These are phyloP conservation scores for Ceriops zippeliana DNA, from an alignment of 345 rosid genomes.

Conservation along the genomic window DNA sequence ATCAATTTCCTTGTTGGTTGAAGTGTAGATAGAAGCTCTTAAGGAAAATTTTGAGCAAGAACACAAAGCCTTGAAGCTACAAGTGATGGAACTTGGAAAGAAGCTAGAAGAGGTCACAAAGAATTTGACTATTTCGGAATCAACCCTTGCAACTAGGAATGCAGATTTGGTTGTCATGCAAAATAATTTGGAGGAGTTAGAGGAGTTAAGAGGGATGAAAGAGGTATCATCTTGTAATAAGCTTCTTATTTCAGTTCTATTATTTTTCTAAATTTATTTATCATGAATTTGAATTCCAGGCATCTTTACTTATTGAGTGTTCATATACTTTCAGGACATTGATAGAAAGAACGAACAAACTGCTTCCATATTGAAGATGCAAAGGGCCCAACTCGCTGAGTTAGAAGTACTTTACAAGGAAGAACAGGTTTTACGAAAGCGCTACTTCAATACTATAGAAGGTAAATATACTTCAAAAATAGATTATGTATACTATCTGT, in stretches of 20 bases:
- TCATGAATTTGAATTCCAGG: neutral
- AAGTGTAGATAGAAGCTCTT: constrained; percentile 48
- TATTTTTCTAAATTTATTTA: neutral
- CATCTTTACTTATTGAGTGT: constrained; percentile 1
- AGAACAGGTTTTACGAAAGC: constrained; percentile 82
- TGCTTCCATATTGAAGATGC: constrained; percentile 94
- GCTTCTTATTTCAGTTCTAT: neutral
- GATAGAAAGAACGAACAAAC: constrained; percentile 97
- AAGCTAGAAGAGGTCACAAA: constrained; percentile 46
- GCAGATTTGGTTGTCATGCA: constrained; percentile 53
- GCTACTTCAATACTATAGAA: constrained; percentile 89
- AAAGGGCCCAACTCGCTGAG: constrained; percentile 86
- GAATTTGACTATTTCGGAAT: constrained; percentile 49
- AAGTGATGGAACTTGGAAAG: constrained; percentile 60
- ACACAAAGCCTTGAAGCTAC: constrained; percentile 51
- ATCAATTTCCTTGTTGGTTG: neutral
- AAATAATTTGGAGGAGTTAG: constrained; percentile 74
- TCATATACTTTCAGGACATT: constrained; percentile 59
- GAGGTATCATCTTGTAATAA: constrained; percentile 48
- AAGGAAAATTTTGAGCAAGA: constrained; percentile 67
- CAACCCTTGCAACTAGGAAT: constrained; percentile 48
- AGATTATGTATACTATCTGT: too few species aligned
- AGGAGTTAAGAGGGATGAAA: constrained; percentile 89
- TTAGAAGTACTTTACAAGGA: constrained; percentile 81
- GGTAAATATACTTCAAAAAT: constrained; percentile 34